Evolutionary conservation across 1,284 basidiomycete species (phyloP).

Genomic region (Earliella scabrosa): DNA sequence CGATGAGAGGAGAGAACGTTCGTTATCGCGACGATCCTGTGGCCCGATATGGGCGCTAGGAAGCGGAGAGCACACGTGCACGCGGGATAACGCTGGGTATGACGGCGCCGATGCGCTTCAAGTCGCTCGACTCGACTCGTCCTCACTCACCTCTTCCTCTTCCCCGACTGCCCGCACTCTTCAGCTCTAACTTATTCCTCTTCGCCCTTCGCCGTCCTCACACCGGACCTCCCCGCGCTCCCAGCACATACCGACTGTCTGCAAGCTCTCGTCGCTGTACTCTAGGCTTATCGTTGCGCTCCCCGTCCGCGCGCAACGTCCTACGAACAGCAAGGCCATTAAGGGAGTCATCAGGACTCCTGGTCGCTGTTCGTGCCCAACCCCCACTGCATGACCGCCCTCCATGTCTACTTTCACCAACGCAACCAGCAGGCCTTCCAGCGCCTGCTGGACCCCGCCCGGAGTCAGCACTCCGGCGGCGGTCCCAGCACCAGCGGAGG

Average conservation of each 20-base stretch:
- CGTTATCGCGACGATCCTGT: conserved; percentile 17
- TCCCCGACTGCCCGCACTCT: background rate
- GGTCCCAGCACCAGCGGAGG: conserved; percentile 55
- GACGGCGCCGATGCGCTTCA: background rate
- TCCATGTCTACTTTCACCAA: conserved; percentile 82
- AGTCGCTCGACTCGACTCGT: conserved; percentile 4
- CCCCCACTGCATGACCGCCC: conserved; percentile 63
- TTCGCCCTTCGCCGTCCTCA: conserved; percentile 14
- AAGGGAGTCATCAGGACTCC: conserved; percentile 31
- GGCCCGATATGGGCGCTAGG: conserved; percentile 2
- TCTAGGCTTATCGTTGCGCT: conserved; percentile 25
- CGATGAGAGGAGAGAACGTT: conserved; percentile 22
- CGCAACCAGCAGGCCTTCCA: conserved; percentile 84
- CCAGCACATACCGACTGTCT: background rate
- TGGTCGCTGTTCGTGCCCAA: conserved; percentile 27
- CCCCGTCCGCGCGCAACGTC: conserved; percentile 17
- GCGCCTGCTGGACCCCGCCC: conserved; percentile 67
- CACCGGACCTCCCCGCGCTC: background rate
- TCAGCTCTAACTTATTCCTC: conserved; percentile 24
- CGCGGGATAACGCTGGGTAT: conserved; percentile 1
- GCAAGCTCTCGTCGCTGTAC: conserved; percentile 9
- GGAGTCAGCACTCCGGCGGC: conserved; percentile 18
- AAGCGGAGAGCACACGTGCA: conserved; percentile 20
- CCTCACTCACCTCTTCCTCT: background rate
- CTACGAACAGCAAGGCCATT: conserved; percentile 23